Evolutionary conservation across 2,329 filamentous ascomycete genomes (phyloP), one percentile per base, ranked within the genome.

Genomic region (Ampelomyces quisqualis): DNA sequence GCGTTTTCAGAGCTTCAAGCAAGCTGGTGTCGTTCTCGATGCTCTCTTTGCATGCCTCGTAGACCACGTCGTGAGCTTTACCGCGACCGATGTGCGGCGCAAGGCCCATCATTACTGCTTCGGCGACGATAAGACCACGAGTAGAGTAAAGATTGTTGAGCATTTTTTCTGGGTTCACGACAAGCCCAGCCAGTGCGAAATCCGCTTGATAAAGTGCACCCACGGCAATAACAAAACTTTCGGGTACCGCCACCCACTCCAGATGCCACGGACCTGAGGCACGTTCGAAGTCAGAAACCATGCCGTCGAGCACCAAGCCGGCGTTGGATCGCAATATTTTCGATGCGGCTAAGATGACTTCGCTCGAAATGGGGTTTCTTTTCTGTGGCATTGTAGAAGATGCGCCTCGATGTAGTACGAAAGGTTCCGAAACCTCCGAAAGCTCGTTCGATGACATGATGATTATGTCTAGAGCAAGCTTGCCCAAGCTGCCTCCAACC

Each of bases 91-190:
- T 62, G 58, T 73, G 64, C 11, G 71, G 69, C n/a, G 77, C 78
- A 34, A 81, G 65, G 1, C 70, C 73, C 78, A 81, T 80, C 77
- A 81, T 80, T n/a, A 81, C 75, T 2, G 78, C 77, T 62, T 81
- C 78, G 0, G 71, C 77, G 9, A 80, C 77, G 48, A 80, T 80
- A 14, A 80, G 58, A 0, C 77, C 77, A 28, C 65, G 65, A 0
- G 76, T 78, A 1, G 73, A 77, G 31, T 71, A 66, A 1, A 81
- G 64, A 45, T 80, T 81, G 0, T 60, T 55, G 38, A 71, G 51
- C 77, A 81, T 79, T 10, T 70, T 62, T 34, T 71, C 67, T 0
- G 63, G 63, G 45, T 80, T 71, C 4, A 81, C 77, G 2, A 74
- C 71, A 0, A 81, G 66, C 0, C 77, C 77, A 0, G 69, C 66